These are phyloP conservation scores for Castanea crenata DNA, from an alignment of 306 rosid species.

Conservation along the genomic window DNA sequence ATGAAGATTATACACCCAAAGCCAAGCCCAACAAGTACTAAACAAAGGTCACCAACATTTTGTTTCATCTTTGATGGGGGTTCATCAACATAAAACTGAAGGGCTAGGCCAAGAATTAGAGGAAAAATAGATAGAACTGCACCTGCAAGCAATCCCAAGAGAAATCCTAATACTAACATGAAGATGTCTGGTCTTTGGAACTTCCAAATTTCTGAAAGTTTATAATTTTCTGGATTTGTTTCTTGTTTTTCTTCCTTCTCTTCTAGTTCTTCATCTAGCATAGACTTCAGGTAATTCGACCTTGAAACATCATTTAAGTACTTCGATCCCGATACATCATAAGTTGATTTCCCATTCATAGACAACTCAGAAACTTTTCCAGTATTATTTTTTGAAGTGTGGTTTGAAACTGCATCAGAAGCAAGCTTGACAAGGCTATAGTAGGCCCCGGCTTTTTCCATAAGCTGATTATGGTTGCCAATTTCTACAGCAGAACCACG, in stretches of 20 bases:
- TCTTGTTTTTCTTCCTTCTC: slow-evolving; percentile 37
- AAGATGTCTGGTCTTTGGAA: slow-evolving; percentile 64
- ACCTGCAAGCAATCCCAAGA: slow-evolving; percentile 74
- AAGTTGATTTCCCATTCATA: slow-evolving; percentile 26
- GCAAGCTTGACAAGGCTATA: slow-evolving; percentile 78
- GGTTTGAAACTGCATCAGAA: slow-evolving; percentile 46
- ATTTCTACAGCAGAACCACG: slow-evolving; percentile 67
- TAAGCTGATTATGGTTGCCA: slow-evolving; percentile 74
- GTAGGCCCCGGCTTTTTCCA: slow-evolving; percentile 66
- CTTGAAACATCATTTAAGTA: slow-evolving; percentile 8
- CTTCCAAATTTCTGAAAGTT: slow-evolving; percentile 62
- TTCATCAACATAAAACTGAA: slow-evolving; percentile 53
- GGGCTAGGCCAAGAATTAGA: slow-evolving; percentile 57
- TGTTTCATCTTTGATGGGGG: slow-evolving; percentile 33
- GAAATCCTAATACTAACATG: slow-evolving; percentile 54
- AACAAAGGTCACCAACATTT: slow-evolving; percentile 54
- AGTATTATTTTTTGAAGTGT: slow-evolving; percentile 19
- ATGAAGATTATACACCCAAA: slow-evolving; percentile 69
- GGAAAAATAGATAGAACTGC: slow-evolving; percentile 80
- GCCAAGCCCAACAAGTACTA: slow-evolving; percentile 71
- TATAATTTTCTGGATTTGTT: slow-evolving; percentile 33
- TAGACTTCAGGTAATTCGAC: slow-evolving; percentile 19
- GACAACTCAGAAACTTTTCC: slow-evolving; percentile 30
- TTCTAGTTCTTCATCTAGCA: slow-evolving; percentile 26
- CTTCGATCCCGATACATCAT: slow-evolving; percentile 37